Evolutionary conservation across 2,329 filamentous ascomycete genomes (phyloP).

Genomic region (Talaromyces islandicus): DNA sequence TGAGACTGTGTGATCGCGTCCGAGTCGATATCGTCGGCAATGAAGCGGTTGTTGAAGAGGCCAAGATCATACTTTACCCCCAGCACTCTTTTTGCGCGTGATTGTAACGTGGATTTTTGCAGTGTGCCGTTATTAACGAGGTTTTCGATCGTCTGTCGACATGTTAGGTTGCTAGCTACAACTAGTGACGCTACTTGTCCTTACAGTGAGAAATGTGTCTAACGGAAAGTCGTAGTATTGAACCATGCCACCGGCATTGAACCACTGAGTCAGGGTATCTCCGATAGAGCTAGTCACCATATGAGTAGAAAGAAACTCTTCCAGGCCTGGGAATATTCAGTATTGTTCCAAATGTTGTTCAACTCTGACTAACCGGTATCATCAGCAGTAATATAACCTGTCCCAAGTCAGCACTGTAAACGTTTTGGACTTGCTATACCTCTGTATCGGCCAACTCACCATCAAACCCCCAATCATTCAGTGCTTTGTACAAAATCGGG

Average conservation of each 20-base stretch:
- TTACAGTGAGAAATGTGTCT: conserved; percentile 30
- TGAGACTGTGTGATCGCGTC: conserved; percentile 30
- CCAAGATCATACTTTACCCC: conserved; percentile 41
- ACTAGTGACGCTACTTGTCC: neutral
- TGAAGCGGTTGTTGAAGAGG: conserved; percentile 35
- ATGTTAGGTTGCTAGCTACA: neutral
- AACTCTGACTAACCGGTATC: neutral
- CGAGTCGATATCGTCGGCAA: conserved; percentile 30
- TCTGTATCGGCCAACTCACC: neutral
- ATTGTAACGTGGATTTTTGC: conserved; percentile 28
- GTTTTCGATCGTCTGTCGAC: conserved; percentile 21
- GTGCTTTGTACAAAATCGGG: neutral
- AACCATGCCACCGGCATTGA: conserved; percentile 41
- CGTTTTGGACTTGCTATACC: neutral
- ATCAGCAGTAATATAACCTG: neutral
- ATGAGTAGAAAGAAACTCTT: neutral
- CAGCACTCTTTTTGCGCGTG: conserved; percentile 33
- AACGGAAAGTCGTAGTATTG: conserved; percentile 43
- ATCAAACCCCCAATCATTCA: neutral
- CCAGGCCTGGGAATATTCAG: neutral
- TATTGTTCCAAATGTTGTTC: neutral
- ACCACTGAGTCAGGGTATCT: conserved; percentile 40
- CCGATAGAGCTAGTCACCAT: conserved; percentile 32
- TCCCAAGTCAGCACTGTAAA: neutral
- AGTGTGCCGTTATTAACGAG: conserved; percentile 33